A percentile compares a stretch with the other conserved stretches of the same genome.
Evolutionary conservation across 495 filamentous ascomycete genomes (phyloP).

Genomic region (Penicillium taxi): DNA sequence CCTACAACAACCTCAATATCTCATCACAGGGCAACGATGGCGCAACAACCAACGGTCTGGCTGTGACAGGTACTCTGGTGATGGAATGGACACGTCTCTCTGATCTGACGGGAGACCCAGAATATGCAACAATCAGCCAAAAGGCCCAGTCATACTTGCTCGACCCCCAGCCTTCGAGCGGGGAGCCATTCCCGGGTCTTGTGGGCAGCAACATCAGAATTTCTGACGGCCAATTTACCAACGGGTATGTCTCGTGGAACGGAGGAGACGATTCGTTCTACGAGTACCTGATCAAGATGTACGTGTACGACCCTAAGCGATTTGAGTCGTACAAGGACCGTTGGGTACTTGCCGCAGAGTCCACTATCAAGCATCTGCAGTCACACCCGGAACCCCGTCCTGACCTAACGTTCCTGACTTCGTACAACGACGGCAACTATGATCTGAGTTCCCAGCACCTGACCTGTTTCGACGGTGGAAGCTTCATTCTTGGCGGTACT

Average conservation of each 20-base stretch:
- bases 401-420: slow-evolving; percentile 68
- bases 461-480: slow-evolving; percentile 81
- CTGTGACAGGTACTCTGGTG: slow-evolving; percentile 64
- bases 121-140: slow-evolving; percentile 60
- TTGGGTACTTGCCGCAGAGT: slow-evolving; percentile 74
- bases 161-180: slow-evolving; percentile 50
- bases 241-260: slow-evolving; percentile 67
- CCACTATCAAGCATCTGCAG: slow-evolving; percentile 61
- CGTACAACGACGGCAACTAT: slow-evolving; percentile 47
- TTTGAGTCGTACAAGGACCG: slow-evolving; percentile 59
- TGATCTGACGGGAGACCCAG: slow-evolving; percentile 60
- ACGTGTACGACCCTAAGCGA: slow-evolving; percentile 63
- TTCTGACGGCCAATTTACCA: slow-evolving; percentile 54
- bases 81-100: slow-evolving; percentile 81
- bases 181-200: slow-evolving; percentile 71
- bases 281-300: slow-evolving; percentile 95
- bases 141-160: slow-evolving; percentile 67
- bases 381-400: slow-evolving; percentile 63
- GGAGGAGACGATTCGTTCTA: slow-evolving; percentile 80
- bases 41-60: slow-evolving; percentile 55
- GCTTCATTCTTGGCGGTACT: slow-evolving; percentile 77
- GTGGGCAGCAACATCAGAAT: slow-evolving; percentile 63
- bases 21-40: slow-evolving; percentile 38
- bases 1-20: slow-evolving; percentile 64
- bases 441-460: slow-evolving; percentile 54